Evolutionary conservation across 2,329 filamentous ascomycete species (phyloP).

Genomic region (Cercospora beticola): DNA sequence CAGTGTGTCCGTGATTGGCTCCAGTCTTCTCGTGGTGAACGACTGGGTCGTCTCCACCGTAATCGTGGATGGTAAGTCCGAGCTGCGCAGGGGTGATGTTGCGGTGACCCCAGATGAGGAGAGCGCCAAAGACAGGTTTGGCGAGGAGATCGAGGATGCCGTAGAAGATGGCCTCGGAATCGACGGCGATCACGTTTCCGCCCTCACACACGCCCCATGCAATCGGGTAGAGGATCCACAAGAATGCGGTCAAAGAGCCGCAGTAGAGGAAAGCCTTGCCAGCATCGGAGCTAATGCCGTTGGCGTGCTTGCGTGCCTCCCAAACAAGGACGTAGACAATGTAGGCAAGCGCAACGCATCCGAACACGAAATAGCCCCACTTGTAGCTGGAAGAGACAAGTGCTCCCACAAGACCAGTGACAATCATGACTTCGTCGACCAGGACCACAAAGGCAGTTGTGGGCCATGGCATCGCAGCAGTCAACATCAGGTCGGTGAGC

Average conservation of each 20-base stretch:
- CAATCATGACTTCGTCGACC: slow-evolving; percentile 65
- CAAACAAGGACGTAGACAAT: slow-evolving; percentile 60
- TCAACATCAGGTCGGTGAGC: slow-evolving; percentile 62
- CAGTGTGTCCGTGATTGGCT: slow-evolving; percentile 24
- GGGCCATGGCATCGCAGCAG: slow-evolving; percentile 63
- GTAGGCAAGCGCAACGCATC: slow-evolving; percentile 51
- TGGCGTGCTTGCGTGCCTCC: slow-evolving; percentile 58
- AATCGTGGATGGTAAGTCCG: slow-evolving; percentile 54
- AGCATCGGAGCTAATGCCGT: slow-evolving; percentile 55
- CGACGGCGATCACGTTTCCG: slow-evolving; percentile 64
- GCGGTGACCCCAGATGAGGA: slow-evolving; percentile 63
- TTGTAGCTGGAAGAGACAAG: slow-evolving; percentile 64
- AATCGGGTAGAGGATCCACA: slow-evolving; percentile 66
- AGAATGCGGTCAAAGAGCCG: slow-evolving; percentile 58
- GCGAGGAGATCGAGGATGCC: slow-evolving; percentile 64
- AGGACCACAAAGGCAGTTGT: slow-evolving; percentile 63
- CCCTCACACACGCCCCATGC: slow-evolving; percentile 63
- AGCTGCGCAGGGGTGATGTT: slow-evolving; percentile 60
- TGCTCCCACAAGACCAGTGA: slow-evolving; percentile 66
- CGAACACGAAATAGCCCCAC: slow-evolving; percentile 66
- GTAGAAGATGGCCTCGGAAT: slow-evolving; percentile 68
- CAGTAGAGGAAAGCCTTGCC: slow-evolving; percentile 55
- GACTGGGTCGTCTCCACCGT: slow-evolving; percentile 43
- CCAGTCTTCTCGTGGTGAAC: slow-evolving; percentile 38
- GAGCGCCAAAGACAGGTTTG: slow-evolving; percentile 62